phyloP scores from a whole-genome alignment of 2,329 filamentous ascomycete species.

The Talaromyces sp. region DNA sequence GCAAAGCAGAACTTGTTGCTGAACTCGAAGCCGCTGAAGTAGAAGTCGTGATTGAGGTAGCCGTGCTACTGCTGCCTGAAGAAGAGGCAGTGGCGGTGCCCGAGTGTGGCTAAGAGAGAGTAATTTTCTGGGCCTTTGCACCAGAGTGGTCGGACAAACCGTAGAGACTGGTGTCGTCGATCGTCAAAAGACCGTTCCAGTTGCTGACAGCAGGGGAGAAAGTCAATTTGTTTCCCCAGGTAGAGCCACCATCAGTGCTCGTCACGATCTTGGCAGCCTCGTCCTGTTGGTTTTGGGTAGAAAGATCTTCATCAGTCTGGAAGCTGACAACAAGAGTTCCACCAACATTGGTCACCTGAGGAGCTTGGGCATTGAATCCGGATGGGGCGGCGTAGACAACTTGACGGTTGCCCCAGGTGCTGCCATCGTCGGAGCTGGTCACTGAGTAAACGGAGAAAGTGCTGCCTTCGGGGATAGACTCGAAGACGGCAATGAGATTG shows the following conservation, averaged over 20 bases:
- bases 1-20: neutral
- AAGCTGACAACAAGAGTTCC: constrained; percentile 7
- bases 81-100: neutral
- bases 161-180: neutral
- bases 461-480: neutral
- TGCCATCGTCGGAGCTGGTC: constrained; percentile 4
- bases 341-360: constrained; percentile 7
- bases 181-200: constrained; percentile 6
- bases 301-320: constrained; percentile 7
- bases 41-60: neutral
- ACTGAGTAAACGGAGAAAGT: constrained; percentile 7
- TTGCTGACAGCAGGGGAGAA: neutral
- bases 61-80: neutral
- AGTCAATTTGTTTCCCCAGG: constrained; percentile 6
- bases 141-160: constrained; percentile 3
- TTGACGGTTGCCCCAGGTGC: constrained; percentile 6
- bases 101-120: neutral
- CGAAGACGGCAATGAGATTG: constrained; percentile 6
- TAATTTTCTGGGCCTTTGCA: constrained; percentile 1
- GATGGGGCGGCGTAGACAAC: constrained; percentile 1
- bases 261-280: constrained; percentile 6
- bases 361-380: constrained; percentile 4
- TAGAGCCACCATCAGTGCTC: constrained; percentile 3
- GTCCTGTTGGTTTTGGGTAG: neutral
- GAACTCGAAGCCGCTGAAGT: neutral